A percentile compares a stretch with the other conserved stretches of the same genome.
Conservation (phyloP, 169 alveolate genomes). For the Cystoisospora suis region DNA sequence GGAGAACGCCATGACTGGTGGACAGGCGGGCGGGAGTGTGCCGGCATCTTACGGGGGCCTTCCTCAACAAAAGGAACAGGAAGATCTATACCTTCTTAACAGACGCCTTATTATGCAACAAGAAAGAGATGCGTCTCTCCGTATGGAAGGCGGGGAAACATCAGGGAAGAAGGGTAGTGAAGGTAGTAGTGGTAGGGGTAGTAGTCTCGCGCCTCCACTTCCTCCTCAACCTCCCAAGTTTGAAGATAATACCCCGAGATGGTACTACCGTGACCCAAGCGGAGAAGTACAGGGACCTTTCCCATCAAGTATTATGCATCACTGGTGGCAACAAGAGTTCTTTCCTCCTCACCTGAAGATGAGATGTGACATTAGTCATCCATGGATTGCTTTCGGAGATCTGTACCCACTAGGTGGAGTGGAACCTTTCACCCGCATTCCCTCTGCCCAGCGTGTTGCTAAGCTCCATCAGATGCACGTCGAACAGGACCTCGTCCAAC, state of each 20-base stretch:
- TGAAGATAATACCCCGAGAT: neutral
- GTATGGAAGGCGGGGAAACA: no score
- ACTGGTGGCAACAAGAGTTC: conserved; percentile 18
- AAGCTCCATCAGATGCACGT: conserved; percentile 20
- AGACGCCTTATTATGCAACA: no score
- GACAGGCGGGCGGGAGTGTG: no score
- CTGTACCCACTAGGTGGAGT: conserved; percentile 9
- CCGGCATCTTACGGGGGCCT: no score
- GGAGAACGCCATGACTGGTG: no score
- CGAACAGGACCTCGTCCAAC: neutral
- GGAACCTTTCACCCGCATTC: conserved; percentile 17
- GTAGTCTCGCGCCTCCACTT: no score
- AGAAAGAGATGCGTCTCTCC: no score
- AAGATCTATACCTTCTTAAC: no score
- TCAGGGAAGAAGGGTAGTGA: no score
- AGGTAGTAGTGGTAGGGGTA: no score
- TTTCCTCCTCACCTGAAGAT: conserved; percentile 22
- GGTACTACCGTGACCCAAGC: conserved; percentile 20
- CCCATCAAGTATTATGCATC: conserved; percentile 9
- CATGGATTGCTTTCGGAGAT: conserved; percentile 17
- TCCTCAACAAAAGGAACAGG: no score
- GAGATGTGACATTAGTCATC: neutral
- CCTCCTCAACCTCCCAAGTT: no score
- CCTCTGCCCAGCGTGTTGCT: conserved; percentile 10
- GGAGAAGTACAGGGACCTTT: conserved; percentile 16